Conservation (phyloP, 1,139 yeast genomes). For the Yamadazyma blattariae region DNA sequence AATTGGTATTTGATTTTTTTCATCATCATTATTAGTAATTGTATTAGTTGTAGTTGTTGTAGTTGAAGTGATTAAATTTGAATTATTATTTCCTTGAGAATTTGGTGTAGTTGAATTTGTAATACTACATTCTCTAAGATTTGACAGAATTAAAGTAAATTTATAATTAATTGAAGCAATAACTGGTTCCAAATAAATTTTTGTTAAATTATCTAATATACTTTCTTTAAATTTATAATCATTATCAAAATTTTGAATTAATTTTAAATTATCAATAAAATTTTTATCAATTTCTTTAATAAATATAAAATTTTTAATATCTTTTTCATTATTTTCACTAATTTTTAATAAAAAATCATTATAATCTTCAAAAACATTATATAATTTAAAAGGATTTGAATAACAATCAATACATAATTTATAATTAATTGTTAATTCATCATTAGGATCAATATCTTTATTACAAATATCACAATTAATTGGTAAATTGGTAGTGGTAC, state of each 20-base stretch:
- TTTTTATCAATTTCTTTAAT: slow-evolving; percentile 35
- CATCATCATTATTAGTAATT: slow-evolving; percentile 15
- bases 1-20: slow-evolving; percentile 25
- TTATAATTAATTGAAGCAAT: slow-evolving; percentile 33
- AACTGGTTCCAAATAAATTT: slow-evolving; percentile 40
- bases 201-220: slow-evolving; percentile 33
- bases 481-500: too few species aligned
- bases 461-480: slow-evolving; percentile 28
- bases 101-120: slow-evolving; percentile 2
- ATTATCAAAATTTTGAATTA: slow-evolving; percentile 19
- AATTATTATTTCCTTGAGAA: slow-evolving; percentile 6
- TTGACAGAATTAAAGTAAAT: slow-evolving; percentile 32
- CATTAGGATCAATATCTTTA: slow-evolving; percentile 20
- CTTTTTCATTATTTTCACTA: slow-evolving; percentile 19
- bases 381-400: slow-evolving; percentile 29
- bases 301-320: slow-evolving; percentile 30
- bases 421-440: slow-evolving; percentile 23
- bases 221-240: slow-evolving; percentile 39
- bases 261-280: slow-evolving; percentile 27
- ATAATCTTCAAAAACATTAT: slow-evolving; percentile 37
- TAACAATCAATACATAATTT: slow-evolving; percentile 28
- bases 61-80: too few species aligned
- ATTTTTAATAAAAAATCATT: slow-evolving; percentile 31
- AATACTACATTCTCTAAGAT: slow-evolving; percentile 22
- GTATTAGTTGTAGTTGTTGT: too few species aligned